Conservation (phyloP, 257 asterid species). For the Nyctanthes arbortristis region DNA sequence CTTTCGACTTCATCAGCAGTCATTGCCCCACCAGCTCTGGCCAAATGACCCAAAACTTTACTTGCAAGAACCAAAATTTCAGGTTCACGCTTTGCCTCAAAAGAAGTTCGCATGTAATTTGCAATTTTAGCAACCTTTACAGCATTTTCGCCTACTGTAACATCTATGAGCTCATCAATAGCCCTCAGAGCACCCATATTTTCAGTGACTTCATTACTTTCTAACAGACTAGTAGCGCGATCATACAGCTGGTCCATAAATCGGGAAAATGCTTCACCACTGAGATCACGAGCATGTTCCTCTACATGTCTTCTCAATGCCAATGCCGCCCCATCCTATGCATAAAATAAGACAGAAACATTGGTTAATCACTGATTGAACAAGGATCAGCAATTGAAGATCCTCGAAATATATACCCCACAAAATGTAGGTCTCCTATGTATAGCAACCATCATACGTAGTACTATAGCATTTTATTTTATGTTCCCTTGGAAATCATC, state of each 20-base stretch:
- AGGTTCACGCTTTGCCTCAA: conserved; percentile 90
- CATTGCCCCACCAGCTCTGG: conserved; percentile 99
- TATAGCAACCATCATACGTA: too few relatives aligned
- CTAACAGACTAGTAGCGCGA: conserved; percentile 72
- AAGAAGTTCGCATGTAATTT: conserved; percentile 80
- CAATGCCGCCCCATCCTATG: conserved; percentile 82
- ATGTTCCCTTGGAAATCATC: too few relatives aligned
- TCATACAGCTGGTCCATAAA: conserved; percentile 93
- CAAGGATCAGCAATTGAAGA: conserved; percentile 4
- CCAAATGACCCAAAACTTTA: conserved; percentile 92
- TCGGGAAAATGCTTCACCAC: conserved; percentile 80
- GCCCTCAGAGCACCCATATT: conserved; percentile 97
- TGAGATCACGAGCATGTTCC: conserved; percentile 89
- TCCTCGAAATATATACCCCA: background rate
- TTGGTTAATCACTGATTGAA: background rate
- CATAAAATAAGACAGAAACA: conserved; percentile 18
- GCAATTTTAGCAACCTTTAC: conserved; percentile 85
- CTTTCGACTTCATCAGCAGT: conserved; percentile 99
- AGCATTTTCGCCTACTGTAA: conserved; percentile 85
- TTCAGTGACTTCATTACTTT: conserved; percentile 84
- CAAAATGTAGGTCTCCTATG: too few relatives aligned
- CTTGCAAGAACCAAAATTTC: conserved; percentile 88
- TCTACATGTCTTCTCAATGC: conserved; percentile 78
- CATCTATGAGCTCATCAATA: conserved; percentile 94
- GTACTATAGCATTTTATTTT: too few relatives aligned